These are phyloP conservation scores for Mycena pura DNA, from an alignment of 768 basidiomycete genomes.

Conservation along the genomic window DNA sequence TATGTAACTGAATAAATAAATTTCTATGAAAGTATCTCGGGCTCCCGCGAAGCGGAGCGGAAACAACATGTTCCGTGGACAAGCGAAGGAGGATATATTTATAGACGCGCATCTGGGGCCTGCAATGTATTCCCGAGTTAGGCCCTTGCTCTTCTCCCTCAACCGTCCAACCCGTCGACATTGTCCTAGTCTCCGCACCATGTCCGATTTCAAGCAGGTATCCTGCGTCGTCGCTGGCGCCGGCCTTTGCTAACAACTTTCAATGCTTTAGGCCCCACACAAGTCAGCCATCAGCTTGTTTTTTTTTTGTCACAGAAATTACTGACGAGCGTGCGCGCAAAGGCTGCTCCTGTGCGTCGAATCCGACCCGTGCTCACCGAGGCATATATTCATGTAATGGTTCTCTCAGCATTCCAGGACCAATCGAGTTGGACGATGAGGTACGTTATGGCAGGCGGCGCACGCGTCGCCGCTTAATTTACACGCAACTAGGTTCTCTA, in stretches of 20 bases:
- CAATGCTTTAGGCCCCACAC: slow-evolving; percentile 50
- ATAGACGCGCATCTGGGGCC: no score
- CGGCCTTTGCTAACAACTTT: no score
- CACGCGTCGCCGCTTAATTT: slow-evolving; percentile 15
- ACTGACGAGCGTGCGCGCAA: slow-evolving; percentile 27
- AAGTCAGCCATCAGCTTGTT: slow-evolving; percentile 53
- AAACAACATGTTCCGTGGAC: no score
- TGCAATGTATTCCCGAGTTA: slow-evolving; percentile 6
- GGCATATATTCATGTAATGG: slow-evolving; percentile 19
- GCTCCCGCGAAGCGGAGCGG: no score
- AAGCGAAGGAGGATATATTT: no score
- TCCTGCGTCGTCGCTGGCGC: no score
- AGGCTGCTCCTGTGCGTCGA: slow-evolving; percentile 59
- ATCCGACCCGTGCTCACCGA: not conserved
- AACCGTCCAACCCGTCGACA: not conserved
- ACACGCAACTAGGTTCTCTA: slow-evolving; percentile 75
- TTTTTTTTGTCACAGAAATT: not conserved
- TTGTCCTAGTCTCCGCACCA: slow-evolving; percentile 24
- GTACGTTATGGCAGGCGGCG: slow-evolving; percentile 26
- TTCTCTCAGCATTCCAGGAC: slow-evolving; percentile 62
- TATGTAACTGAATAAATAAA: slow-evolving; percentile 18
- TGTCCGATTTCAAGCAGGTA: slow-evolving; percentile 43
- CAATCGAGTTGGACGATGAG: slow-evolving; percentile 65
- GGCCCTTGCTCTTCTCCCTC: not conserved
- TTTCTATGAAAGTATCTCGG: not conserved